Percentiles rank a stretch among this genome's conserved stretches.
phyloP scores from a whole-genome alignment of 768 basidiomycete species.

The Cubamyces lactineus region DNA sequence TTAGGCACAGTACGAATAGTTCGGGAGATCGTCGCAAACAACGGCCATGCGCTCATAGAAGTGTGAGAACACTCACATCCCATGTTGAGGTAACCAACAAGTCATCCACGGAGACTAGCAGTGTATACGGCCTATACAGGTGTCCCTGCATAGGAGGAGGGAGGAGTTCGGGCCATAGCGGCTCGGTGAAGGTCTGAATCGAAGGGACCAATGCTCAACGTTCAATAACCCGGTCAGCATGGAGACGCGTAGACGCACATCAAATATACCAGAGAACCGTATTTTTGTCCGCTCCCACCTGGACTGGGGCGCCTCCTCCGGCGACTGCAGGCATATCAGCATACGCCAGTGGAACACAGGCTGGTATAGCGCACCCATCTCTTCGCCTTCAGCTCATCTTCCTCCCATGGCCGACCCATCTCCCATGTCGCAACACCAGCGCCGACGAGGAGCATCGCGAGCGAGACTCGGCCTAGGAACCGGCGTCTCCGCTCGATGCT shows the following conservation, averaged over 20 bases:
- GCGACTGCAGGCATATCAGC: constrained; percentile 43
- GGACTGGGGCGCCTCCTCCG: constrained; percentile 60
- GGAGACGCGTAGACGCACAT: constrained; percentile 43
- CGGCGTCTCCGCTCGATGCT: constrained; percentile 75
- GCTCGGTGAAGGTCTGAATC: constrained; percentile 86
- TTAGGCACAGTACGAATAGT: too few species aligned
- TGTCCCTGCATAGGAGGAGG: constrained; percentile 84
- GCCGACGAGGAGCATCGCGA: constrained; percentile 58
- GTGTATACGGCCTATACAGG: constrained; percentile 88
- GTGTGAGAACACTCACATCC: constrained; percentile 73
- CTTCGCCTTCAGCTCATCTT: constrained; percentile 65
- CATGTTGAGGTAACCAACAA: constrained; percentile 89
- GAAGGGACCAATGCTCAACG: background rate
- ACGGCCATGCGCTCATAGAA: background rate
- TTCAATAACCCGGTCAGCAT: background rate
- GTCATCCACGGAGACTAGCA: constrained; percentile 90
- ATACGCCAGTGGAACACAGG: background rate
- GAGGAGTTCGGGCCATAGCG: constrained; percentile 89
- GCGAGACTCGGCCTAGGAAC: constrained; percentile 54
- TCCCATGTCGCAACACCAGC: constrained; percentile 61
- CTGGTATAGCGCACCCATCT: constrained; percentile 52
- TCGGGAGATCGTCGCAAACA: background rate
- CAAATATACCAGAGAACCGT: constrained; percentile 67
- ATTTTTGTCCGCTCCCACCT: constrained; percentile 66
- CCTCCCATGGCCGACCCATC: constrained; percentile 80